Evolutionary conservation across 2,329 filamentous ascomycete genomes (phyloP).

Genomic region (Metarhizium humberi): DNA sequence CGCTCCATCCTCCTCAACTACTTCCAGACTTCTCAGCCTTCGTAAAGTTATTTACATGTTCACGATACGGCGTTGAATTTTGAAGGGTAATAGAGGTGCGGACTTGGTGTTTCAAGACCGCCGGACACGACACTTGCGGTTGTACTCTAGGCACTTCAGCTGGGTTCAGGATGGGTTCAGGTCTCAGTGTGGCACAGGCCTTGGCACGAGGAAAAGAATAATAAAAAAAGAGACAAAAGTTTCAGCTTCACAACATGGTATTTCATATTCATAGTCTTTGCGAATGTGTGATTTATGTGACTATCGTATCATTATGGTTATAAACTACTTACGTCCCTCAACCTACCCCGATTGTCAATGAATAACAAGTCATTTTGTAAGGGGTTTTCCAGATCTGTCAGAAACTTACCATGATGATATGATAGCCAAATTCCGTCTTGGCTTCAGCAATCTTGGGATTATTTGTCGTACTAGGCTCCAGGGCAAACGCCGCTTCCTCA

Average conservation of each 20-base stretch:
- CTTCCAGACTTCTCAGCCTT: slow-evolving; percentile 79
- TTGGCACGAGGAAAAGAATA: slow-evolving; percentile 28
- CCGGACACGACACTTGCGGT: slow-evolving; percentile 27
- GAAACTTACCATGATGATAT: slow-evolving; percentile 62
- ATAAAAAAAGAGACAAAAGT: slow-evolving; percentile 23
- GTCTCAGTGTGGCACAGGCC: slow-evolving; percentile 21
- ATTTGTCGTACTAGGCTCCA: slow-evolving; percentile 55
- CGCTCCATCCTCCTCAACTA: slow-evolving; percentile 99
- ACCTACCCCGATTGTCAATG: slow-evolving; percentile 17
- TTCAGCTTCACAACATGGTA: not conserved
- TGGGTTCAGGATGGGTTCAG: slow-evolving; percentile 34
- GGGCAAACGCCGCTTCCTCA: slow-evolving; percentile 60
- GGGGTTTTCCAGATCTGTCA: not conserved
- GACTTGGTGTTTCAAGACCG: slow-evolving; percentile 20
- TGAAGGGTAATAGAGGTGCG: slow-evolving; percentile 30
- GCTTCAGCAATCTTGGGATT: slow-evolving; percentile 59
- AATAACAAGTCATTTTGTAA: not conserved
- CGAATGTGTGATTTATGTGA: not conserved
- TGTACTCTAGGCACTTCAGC: slow-evolving; percentile 38
- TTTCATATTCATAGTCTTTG: not conserved
- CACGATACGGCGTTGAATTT: slow-evolving; percentile 21
- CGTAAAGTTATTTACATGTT: slow-evolving; percentile 19
- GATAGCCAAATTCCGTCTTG: slow-evolving; percentile 69
- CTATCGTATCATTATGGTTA: slow-evolving; percentile 1
- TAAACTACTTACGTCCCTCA: slow-evolving; percentile 29